Evolutionary conservation across 176 grass and related monocot genomes (phyloP), one percentile per base, ranked within the genome.

Genomic region (Elaeis guineensis): DNA sequence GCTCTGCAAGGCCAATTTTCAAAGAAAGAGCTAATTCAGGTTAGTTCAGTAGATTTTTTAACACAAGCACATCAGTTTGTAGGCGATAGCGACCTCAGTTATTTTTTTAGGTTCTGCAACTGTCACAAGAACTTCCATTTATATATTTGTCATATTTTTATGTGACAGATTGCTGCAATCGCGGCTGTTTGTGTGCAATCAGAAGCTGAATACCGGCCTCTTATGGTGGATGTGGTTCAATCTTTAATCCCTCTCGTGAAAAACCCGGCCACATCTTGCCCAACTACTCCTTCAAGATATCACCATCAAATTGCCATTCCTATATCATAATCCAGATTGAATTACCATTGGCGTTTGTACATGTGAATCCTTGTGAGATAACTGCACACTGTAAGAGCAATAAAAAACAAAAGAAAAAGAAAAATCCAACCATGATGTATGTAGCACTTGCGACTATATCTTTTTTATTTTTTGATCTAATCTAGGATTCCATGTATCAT

Each of bases 221-320:
- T 98, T n/a, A 98, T 98, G 93, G 92, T 88, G 29, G 93, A 98
- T 30, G 79, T 98, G 51, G 87, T 92, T 77, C 93, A 98, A 66
- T 98, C 93, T 49, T 79, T 98, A 60, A 86, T 98, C 70, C 93
- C 93, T 52, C 81, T 98, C 64, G 84, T 88, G 9, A 90, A 77
- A 62, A 85, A 70, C 60, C 66, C 70, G 5, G 24, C 17, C 17
- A 53, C 75, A 16, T 79, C 79, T 5, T 77, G 72, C 79, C 60
- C 82, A 48, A 78, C 82, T 22, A 90, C 82, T 50, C 79, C 87
- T 28, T 28, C 74, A 44, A 79, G 72, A 49, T 57, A 64, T 16
- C 24, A 62, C 25, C 75, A 82, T 3, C 77, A 85, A 19, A 55
- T 78, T 62, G 21, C 76, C 59, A 49, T 51, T 51, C 15, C 57